Conservation (phyloP, 345 rosid genomes). For the Hypericum androsaemum region DNA sequence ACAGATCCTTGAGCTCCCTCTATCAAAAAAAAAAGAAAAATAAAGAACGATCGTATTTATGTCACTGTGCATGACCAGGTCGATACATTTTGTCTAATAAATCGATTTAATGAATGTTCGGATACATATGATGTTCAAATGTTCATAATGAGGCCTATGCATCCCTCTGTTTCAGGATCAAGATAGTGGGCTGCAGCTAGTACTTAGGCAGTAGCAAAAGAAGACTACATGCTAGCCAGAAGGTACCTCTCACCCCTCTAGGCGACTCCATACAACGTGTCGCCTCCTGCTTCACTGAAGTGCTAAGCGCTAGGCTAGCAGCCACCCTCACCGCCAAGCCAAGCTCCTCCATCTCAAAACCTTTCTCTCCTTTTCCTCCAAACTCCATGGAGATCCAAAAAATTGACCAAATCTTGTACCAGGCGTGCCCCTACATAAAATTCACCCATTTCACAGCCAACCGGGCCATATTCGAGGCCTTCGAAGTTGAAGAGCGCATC, state of each 20-base stretch:
- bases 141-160: background rate
- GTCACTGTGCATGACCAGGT: background rate
- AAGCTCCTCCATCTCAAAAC: slow-evolving; percentile 16
- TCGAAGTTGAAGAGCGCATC: slow-evolving; percentile 63
- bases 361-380: slow-evolving; percentile 36
- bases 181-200: slow-evolving; percentile 58
- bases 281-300: slow-evolving; percentile 59
- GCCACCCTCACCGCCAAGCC: slow-evolving; percentile 35
- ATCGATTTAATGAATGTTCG: background rate
- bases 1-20: no score
- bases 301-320: slow-evolving; percentile 44
- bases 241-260: slow-evolving; percentile 42
- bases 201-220: slow-evolving; percentile 53
- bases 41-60: no score
- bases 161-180: slow-evolving; percentile 31
- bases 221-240: slow-evolving; percentile 53
- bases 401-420: slow-evolving; percentile 53
- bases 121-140: background rate
- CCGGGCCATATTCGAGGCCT: slow-evolving; percentile 59
- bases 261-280: slow-evolving; percentile 66
- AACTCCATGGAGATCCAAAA: slow-evolving; percentile 47
- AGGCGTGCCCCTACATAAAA: slow-evolving; percentile 56
- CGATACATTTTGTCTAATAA: background rate
- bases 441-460: slow-evolving; percentile 68
- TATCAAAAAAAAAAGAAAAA: no score